Evolutionary conservation across 176 grass and related monocot species (phyloP), one percentile per base, ranked within the genome.

Genomic region (Cenchrus purpureus): DNA sequence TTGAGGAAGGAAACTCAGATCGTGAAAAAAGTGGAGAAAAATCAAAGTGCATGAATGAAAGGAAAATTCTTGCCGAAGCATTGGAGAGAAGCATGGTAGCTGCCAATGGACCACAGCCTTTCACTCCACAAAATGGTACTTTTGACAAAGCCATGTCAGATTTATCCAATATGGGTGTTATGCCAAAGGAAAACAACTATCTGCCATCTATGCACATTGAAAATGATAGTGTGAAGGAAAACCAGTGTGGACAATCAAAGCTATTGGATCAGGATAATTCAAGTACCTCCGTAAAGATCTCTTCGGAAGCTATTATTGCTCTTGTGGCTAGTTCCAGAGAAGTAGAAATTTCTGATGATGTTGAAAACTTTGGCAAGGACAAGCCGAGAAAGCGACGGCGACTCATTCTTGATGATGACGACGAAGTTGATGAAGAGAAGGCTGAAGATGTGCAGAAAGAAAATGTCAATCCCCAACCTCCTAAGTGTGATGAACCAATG

Each of bases 401-500:
- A 9, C 76, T 84, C 42, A 74, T 74, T 67, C 51, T 88, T 17
- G 11, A 10, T 12, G 8, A 52, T 11, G 64, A 82, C 6, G 79
- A 79, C 16, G 73, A 83, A 19, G 58, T 79, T 37, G 81, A 55
- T 53, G 86, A 61, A 60, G 20, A 61, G 20, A 62, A 70, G 62
- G 79, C 65, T 61, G 68, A 40, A 54, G 57, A 79, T 56, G 65
- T 25, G 31, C 31, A 42, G 31, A 19, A 9, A 48, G 44, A 74
- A 51, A 40, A 74, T 64, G 5, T 34, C 44, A 52, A 82, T 77
- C 79, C 48, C 29, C 72, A 5, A 25, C 68, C 62, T 60, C 28
- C 51, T 69, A 48, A 51, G 62, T 82, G 9, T 69, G 71, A 68
- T 76, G 72, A 32, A 87, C 64, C 79, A 76, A 58, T 82, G 31